phyloP scores from a whole-genome alignment of 352 stramenopile species.

The Globisporangium ultimum region DNA sequence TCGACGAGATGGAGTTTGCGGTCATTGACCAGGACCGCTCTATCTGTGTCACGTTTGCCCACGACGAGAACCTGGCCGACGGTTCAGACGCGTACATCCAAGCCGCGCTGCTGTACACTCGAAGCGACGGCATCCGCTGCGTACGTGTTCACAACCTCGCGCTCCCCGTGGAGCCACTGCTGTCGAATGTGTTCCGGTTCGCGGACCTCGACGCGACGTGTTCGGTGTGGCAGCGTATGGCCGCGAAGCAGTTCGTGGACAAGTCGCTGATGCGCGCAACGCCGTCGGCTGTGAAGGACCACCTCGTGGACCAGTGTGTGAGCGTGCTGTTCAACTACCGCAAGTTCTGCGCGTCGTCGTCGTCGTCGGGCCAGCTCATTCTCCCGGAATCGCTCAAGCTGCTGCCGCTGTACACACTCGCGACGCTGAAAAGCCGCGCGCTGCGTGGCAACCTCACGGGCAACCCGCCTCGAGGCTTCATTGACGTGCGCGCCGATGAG shows the following conservation, averaged over 20 bases:
- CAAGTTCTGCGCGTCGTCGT: constrained; percentile 89
- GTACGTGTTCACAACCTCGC: constrained; percentile 91
- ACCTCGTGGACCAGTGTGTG: constrained; percentile 83
- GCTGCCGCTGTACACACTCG: constrained; percentile 86
- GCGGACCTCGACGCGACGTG: constrained; percentile 86
- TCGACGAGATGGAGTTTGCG: constrained; percentile 88
- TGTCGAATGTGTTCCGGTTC: constrained; percentile 88
- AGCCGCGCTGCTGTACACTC: constrained; percentile 87
- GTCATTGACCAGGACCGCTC: constrained; percentile 85
- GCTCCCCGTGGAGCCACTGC: constrained; percentile 64
- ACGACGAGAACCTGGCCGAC: constrained; percentile 81
- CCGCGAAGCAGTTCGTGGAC: constrained; percentile 77
- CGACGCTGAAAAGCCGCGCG: constrained; percentile 85
- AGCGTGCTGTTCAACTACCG: constrained; percentile 90
- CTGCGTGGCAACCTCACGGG: constrained; percentile 79
- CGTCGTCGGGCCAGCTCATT: constrained; percentile 89
- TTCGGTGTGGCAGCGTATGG: constrained; percentile 79
- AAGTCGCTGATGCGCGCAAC: constrained; percentile 80
- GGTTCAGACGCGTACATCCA: constrained; percentile 83
- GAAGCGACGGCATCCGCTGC: constrained; percentile 77
- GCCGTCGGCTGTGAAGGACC: constrained; percentile 69
- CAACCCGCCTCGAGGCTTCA: constrained; percentile 75
- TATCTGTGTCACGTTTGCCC: constrained; percentile 84
- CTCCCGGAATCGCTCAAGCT: constrained; percentile 90
- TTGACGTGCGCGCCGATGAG: constrained; percentile 83